Conservation (phyloP, 73 alveolate genomes). For the Tetrahymena malaccensis region DNA sequence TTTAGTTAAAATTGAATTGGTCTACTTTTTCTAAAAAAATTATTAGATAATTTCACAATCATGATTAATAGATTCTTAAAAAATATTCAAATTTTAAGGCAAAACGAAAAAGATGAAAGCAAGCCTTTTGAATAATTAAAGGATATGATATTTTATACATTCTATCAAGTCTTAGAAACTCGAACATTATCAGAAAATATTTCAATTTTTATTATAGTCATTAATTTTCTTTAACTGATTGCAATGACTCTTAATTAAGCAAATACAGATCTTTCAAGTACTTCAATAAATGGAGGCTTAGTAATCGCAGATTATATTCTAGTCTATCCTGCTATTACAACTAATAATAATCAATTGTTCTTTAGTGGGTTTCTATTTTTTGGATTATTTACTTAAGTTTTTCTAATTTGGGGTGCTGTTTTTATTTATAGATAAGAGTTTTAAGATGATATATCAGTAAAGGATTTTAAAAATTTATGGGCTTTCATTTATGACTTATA, state of each 20-base stretch:
- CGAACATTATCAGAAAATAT: neutral
- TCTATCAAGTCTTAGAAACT: neutral
- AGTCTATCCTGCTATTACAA: neutral
- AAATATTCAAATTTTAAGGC: neutral
- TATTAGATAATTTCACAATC: neutral
- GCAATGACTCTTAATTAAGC: neutral
- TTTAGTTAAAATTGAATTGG: neutral
- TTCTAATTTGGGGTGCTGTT: neutral
- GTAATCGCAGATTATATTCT: neutral
- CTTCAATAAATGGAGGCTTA: neutral
- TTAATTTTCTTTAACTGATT: neutral
- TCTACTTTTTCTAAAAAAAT: no score
- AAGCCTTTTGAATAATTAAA: neutral
- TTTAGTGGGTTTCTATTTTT: neutral
- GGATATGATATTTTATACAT: neutral
- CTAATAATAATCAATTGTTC: neutral
- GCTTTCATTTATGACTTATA: constrained; percentile 18
- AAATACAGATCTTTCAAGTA: neutral
- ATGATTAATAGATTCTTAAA: neutral
- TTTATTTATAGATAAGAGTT: neutral
- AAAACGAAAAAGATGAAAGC: neutral
- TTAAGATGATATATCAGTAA: neutral
- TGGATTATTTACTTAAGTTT: neutral
- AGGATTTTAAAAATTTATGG: neutral
- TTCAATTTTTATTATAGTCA: neutral